These are phyloP conservation scores for Coelastrella sp. DNA, from an alignment of 139 green algal species.

Conservation along the genomic window DNA sequence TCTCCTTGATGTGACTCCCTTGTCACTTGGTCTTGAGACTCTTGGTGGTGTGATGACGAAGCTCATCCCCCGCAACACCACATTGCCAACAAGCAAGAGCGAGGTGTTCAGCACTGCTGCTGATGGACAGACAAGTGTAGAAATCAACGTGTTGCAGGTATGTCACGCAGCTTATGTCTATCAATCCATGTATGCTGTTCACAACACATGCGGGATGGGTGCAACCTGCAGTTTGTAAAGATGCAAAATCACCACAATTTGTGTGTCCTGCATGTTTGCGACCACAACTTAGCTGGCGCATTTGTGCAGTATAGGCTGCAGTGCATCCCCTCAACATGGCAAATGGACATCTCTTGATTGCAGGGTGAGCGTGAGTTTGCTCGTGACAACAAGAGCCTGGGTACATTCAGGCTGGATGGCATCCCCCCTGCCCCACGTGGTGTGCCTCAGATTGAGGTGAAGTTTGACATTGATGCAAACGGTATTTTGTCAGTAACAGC, in stretches of 20 bases:
- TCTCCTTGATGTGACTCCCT: slow-evolving; percentile 97
- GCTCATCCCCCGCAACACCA: slow-evolving; percentile 98
- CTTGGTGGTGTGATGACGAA: slow-evolving; percentile 98
- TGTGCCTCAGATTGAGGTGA: slow-evolving; percentile 97
- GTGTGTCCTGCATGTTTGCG: no score
- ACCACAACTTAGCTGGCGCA: no score
- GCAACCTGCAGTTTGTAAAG: no score
- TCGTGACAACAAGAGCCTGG: slow-evolving; percentile 96
- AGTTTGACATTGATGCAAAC: slow-evolving; percentile 99
- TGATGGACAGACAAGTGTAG: slow-evolving; percentile 95
- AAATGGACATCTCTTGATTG: no score
- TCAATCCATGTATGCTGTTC: no score
- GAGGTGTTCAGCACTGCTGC: slow-evolving; percentile 98
- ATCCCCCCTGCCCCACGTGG: slow-evolving; percentile 96
- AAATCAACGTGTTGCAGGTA: slow-evolving; percentile 98
- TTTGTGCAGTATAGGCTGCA: no score
- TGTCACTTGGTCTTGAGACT: slow-evolving; percentile 97
- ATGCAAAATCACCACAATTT: no score
- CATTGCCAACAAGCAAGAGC: slow-evolving; percentile 95
- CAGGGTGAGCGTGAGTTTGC: slow-evolving; percentile 71
- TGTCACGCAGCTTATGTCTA: not conserved
- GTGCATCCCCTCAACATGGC: no score
- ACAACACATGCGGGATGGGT: no score
- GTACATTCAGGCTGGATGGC: slow-evolving; percentile 96
- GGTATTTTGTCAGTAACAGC: slow-evolving; percentile 96